A percentile compares a stretch with the other conserved stretches of the same genome.
phyloP scores from a whole-genome alignment of 352 stramenopile genomes.

The Plasmopara viticola region DNA sequence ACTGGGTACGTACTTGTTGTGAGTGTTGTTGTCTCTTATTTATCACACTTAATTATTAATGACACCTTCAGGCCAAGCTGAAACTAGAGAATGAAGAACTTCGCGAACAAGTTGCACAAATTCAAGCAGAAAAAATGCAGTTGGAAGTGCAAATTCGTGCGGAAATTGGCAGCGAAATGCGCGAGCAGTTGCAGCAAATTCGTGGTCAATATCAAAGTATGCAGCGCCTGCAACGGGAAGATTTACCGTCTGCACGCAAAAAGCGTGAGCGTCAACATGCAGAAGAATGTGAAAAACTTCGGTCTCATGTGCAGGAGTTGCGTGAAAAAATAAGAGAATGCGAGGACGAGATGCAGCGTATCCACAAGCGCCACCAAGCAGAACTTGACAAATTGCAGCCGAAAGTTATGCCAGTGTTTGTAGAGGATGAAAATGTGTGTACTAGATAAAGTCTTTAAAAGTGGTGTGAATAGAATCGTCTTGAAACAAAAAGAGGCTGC shows the following conservation, averaged over 20 bases:
- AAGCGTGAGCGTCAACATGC: constrained; percentile 31
- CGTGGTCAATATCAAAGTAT: constrained; percentile 47
- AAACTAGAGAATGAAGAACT: constrained; percentile 65
- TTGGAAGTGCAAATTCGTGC: constrained; percentile 54
- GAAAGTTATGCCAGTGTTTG: constrained; percentile 16
- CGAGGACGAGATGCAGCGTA: constrained; percentile 79
- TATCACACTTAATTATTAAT: constrained; percentile 2
- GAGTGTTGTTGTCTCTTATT: neutral
- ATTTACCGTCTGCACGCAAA: constrained; percentile 32
- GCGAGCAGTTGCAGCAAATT: constrained; percentile 58
- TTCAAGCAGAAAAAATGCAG: constrained; percentile 49
- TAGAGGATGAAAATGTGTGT: constrained; percentile 19
- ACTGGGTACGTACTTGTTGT: constrained; percentile 12
- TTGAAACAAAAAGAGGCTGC: too few species aligned
- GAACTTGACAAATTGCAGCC: constrained; percentile 30
- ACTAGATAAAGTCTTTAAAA: neutral
- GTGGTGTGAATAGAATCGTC: too few species aligned
- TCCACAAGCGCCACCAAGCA: constrained; percentile 51
- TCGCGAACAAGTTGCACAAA: constrained; percentile 39
- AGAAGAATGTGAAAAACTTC: constrained; percentile 49
- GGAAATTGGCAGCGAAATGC: constrained; percentile 71
- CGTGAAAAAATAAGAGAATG: constrained; percentile 66
- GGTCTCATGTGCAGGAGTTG: constrained; percentile 51
- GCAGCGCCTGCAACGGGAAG: constrained; percentile 24
- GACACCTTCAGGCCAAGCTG: constrained; percentile 22